Evolutionary conservation across 768 basidiomycete species (phyloP).

Genomic region (Chalciporus sphaerocephalus): DNA sequence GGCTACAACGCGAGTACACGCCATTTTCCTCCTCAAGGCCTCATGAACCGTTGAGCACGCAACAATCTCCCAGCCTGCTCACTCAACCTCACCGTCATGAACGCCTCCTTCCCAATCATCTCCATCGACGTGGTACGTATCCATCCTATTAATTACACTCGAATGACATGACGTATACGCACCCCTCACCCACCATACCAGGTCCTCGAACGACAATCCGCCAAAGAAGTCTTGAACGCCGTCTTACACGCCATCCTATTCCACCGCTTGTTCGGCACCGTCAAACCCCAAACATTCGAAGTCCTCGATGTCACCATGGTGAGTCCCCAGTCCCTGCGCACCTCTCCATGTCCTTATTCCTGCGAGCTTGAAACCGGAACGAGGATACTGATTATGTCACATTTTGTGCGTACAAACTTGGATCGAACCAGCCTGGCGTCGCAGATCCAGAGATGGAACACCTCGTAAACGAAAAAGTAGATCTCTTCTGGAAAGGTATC

Average conservation of each 20-base stretch:
- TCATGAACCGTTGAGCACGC: no score
- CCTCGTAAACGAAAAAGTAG: slow-evolving; percentile 72
- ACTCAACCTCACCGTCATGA: slow-evolving; percentile 16
- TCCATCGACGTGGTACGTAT: slow-evolving; percentile 30
- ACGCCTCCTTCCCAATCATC: slow-evolving; percentile 23
- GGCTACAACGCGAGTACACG: no score
- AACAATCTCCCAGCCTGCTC: neutral
- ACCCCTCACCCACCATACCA: slow-evolving; percentile 23
- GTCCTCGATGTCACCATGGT: slow-evolving; percentile 86
- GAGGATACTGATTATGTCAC: no score
- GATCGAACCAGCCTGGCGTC: slow-evolving; percentile 60
- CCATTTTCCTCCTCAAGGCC: no score
- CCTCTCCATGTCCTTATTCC: neutral
- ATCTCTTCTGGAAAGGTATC: slow-evolving; percentile 72
- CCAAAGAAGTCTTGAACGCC: slow-evolving; percentile 70
- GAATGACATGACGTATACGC: neutral
- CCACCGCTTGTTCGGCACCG: slow-evolving; percentile 75
- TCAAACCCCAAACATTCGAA: slow-evolving; percentile 73
- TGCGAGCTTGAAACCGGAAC: neutral
- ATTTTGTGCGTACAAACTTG: neutral
- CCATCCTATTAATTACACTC: no score
- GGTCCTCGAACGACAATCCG: slow-evolving; percentile 68
- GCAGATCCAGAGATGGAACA: slow-evolving; percentile 67
- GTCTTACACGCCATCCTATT: slow-evolving; percentile 81
- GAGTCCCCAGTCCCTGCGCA: slow-evolving; percentile 15